Conservation (phyloP, 1,139 yeast genomes). For the Kazachstania sp. region DNA sequence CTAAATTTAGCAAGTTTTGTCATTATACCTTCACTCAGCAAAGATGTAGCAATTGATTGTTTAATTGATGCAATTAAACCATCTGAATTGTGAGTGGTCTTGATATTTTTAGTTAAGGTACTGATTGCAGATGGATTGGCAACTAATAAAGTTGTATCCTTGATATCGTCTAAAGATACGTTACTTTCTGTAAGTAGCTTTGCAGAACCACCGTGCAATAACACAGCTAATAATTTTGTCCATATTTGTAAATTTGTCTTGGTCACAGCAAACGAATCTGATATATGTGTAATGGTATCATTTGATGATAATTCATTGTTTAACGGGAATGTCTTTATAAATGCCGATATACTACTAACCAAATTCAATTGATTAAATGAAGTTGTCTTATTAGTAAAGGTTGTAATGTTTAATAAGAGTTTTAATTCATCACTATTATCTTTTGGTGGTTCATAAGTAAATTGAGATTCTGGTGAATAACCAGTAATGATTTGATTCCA, state of each 20-base stretch:
- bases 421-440: conserved; percentile 32
- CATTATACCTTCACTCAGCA: conserved; percentile 36
- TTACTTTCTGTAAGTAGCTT: conserved; percentile 11
- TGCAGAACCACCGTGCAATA: conserved; percentile 33
- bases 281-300: conserved; percentile 41
- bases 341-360: conserved; percentile 55
- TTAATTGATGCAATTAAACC: conserved; percentile 17
- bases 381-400: conserved; percentile 19
- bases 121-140: conserved; percentile 7
- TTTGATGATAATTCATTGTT: conserved; percentile 34
- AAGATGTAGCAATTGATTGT: conserved; percentile 31
- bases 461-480: conserved; percentile 11
- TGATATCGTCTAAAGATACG: background rate
- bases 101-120: conserved; percentile 5
- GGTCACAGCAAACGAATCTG: conserved; percentile 11
- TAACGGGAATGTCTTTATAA: conserved; percentile 50
- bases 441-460: conserved; percentile 31
- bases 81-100: background rate
- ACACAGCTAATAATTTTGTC: conserved; percentile 30
- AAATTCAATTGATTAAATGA: conserved; percentile 52
- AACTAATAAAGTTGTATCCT: conserved; percentile 19
- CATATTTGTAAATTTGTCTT: conserved; percentile 24
- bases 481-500: conserved; percentile 28
- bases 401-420: conserved; percentile 19
- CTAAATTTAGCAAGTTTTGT: conserved; percentile 27